Evolutionary conservation across 768 basidiomycete species (phyloP), one percentile per base, ranked within the genome.

Genomic region (Boletus edulis): DNA sequence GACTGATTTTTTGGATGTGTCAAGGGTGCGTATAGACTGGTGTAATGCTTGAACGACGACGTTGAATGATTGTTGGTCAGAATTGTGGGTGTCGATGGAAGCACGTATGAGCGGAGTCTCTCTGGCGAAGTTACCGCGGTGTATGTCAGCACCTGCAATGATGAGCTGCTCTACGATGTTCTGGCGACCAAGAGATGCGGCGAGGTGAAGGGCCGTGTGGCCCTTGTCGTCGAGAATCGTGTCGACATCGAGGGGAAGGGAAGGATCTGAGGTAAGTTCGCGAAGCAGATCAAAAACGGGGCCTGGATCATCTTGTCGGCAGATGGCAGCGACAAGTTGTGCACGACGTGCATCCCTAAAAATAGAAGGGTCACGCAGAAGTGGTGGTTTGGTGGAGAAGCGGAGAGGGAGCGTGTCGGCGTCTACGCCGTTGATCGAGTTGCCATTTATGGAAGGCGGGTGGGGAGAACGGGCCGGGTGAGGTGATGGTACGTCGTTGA

Each of bases 101-200:
- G 95, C 89, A 39, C 96, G 88, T 29, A 97, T 91, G 31, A 99
- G 82, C 2, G 97, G 87, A 0, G 96, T 98, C 71, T 99, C 97
- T 44, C 97, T 95, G 5, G 88, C 82, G 66, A 87, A 87, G 72
- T 98, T 98, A 2, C 97, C 97, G 9, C 93, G 83, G 62, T 93
- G 83, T 15, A 93, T 76, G 68, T 98, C 95, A 2, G 95, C 93
- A 31, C 94, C 94, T 44, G 79, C 76, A 2, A 74, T 73, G 54
- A 98, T 79, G 35, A 99, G 80, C 11, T 84, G 82, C 24, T 83
- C 81, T 17, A 91, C 81, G 34, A 81, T 83, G 24, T 79, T 75
- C 46, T 83, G 78, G 20, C 91, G 81, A 0, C 86, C 91, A 47
- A 98, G 78, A 42, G 94, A 91, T 7, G 94, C 86, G 1, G 97